phyloP scores from a whole-genome alignment of 495 filamentous ascomycete species.

The Talaromyces adpressus region DNA sequence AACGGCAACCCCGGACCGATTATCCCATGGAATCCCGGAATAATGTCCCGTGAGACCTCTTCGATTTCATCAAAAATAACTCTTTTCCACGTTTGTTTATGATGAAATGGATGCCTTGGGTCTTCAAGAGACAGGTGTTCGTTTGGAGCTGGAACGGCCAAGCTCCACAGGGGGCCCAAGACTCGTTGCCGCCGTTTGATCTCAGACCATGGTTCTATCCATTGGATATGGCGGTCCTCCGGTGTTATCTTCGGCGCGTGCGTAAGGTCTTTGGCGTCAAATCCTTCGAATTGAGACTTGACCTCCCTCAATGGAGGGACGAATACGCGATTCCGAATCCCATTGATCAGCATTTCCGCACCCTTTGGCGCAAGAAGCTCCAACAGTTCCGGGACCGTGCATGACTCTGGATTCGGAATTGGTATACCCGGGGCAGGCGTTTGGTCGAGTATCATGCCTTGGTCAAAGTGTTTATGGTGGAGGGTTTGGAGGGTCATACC shows the following conservation, averaged over 20 bases:
- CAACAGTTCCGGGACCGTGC: constrained; percentile 35
- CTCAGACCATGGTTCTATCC: constrained; percentile 36
- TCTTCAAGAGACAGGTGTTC: no score
- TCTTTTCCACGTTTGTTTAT: no score
- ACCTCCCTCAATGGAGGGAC: constrained; percentile 49
- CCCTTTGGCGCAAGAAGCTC: constrained; percentile 38
- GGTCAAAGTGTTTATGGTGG: constrained; percentile 66
- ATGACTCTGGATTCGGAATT: constrained; percentile 36
- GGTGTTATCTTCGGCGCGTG: constrained; percentile 48
- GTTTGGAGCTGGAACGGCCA: no score
- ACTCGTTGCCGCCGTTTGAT: constrained; percentile 43
- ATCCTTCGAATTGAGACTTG: constrained; percentile 21
- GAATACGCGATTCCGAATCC: constrained; percentile 52
- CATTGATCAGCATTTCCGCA: constrained; percentile 54
- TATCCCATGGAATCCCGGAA: no score
- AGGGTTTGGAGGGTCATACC: constrained; percentile 84
- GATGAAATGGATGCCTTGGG: no score
- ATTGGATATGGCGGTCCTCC: constrained; percentile 47
- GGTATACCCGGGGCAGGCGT: constrained; percentile 46
- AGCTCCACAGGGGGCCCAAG: constrained; percentile 52
- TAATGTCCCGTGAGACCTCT: constrained; percentile 24
- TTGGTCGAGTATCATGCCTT: constrained; percentile 66
- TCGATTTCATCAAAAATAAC: constrained; percentile 34
- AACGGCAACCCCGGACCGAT: no score
- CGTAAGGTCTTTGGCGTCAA: constrained; percentile 13